These are phyloP conservation scores for Simmondsia chinensis DNA, from an alignment of 148 eudicot species.

Conservation along the genomic window DNA sequence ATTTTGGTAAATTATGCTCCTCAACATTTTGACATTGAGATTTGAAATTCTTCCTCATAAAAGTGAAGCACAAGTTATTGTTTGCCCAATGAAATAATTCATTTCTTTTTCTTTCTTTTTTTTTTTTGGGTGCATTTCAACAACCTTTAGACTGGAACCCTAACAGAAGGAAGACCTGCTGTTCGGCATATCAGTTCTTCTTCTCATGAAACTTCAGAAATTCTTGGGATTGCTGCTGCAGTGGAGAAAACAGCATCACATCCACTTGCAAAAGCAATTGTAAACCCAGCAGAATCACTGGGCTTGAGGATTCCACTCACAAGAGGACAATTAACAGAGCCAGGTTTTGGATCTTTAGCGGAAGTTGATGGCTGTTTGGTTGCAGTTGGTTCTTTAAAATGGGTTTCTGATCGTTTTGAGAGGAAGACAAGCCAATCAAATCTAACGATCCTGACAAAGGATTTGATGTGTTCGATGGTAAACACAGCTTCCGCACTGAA, in stretches of 20 bases:
- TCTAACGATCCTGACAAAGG: slow-evolving; percentile 33
- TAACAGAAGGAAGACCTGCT: slow-evolving; percentile 90
- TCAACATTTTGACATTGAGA: too few species aligned
- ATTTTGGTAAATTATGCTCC: not conserved
- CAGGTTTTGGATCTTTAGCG: slow-evolving; percentile 91
- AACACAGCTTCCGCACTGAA: slow-evolving; percentile 24
- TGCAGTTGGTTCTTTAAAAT: slow-evolving; percentile 78
- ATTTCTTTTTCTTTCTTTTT: not conserved
- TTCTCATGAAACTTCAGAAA: slow-evolving; percentile 41
- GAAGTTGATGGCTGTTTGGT: slow-evolving; percentile 85
- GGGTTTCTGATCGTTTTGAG: slow-evolving; percentile 73
- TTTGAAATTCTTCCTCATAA: too few species aligned
- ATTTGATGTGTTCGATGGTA: slow-evolving; percentile 31
- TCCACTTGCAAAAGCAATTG: slow-evolving; percentile 87
- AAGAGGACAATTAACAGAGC: slow-evolving; percentile 73
- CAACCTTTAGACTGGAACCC: slow-evolving; percentile 80
- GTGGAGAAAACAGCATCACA: slow-evolving; percentile 93
- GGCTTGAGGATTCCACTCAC: slow-evolving; percentile 55
- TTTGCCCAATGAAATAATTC: too few species aligned
- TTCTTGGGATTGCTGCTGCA: slow-evolving; percentile 87
- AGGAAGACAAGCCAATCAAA: slow-evolving; percentile 32
- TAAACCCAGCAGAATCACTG: slow-evolving; percentile 62
- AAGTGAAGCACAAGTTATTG: too few species aligned
- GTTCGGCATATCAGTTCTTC: slow-evolving; percentile 62
- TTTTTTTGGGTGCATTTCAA: not conserved